phyloP scores from a whole-genome alignment of 305 asterid genomes.

The Solanum hybrid region DNA sequence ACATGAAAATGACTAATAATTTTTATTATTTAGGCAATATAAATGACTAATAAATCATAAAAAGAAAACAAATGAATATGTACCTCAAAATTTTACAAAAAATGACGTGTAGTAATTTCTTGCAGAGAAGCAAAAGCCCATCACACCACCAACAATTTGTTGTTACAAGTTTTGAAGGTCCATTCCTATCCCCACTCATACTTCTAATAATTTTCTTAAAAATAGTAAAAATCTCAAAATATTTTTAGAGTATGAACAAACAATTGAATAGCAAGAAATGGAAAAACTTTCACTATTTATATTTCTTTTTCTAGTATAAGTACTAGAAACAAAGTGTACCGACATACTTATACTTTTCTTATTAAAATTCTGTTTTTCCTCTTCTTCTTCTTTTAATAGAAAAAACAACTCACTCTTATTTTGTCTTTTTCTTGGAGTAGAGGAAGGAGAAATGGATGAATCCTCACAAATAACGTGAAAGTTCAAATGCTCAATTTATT shows the following conservation, averaged over 20 bases:
- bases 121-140: not conserved
- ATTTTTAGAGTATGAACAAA: not conserved
- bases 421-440: not conserved
- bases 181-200: not conserved
- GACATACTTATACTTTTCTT: not conserved
- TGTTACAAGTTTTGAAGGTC: not conserved
- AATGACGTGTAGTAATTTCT: not conserved
- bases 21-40: not conserved
- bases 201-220: not conserved
- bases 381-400: not conserved
- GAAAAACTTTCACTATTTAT: not conserved
- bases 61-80: not conserved
- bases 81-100: not conserved
- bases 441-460: not conserved
- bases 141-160: not conserved
- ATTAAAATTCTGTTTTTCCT: not conserved
- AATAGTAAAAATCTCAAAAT: not conserved
- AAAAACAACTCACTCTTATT: not conserved
- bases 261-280: not conserved
- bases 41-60: not conserved
- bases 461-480: not conserved
- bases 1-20: not conserved
- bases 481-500: accelerated
- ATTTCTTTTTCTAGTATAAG: not conserved
- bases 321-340: not conserved